Evolutionary conservation across 768 basidiomycete species (phyloP).

Genomic region (Pleurotus djamor): DNA sequence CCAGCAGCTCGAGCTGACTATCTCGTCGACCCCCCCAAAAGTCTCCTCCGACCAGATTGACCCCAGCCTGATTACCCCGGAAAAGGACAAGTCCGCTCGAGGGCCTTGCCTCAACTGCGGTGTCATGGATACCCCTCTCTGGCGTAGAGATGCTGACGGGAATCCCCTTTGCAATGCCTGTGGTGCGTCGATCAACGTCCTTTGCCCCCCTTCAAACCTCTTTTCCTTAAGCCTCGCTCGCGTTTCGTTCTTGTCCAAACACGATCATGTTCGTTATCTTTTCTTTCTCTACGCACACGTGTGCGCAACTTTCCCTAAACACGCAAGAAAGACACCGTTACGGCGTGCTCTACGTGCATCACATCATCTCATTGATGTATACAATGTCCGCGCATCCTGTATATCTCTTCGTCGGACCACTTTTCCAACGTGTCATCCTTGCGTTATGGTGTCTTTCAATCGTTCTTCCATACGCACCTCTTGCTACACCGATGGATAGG

Average conservation of each 20-base stretch:
- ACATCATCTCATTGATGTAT: not conserved
- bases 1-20: not conserved
- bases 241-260: constrained; percentile 6
- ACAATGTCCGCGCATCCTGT: not conserved
- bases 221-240: constrained; percentile 8
- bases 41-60: constrained; percentile 1
- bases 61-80: constrained; percentile 6
- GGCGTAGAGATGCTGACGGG: constrained; percentile 80
- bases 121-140: constrained; percentile 77
- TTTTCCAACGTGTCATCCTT: constrained; percentile 2
- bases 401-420: not conserved
- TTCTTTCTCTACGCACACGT: constrained; percentile 19
- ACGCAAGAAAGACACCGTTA: constrained; percentile 3
- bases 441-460: not conserved
- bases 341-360: constrained; percentile 13
- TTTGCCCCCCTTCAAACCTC: constrained; percentile 9
- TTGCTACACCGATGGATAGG: constrained; percentile 9
- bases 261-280: constrained; percentile 13
- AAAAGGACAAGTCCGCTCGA: constrained; percentile 24
- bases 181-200: constrained; percentile 56
- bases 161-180: constrained; percentile 89
- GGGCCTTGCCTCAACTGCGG: constrained; percentile 73
- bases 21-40: not conserved
- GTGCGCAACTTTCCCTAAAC: not conserved
- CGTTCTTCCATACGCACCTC: not conserved